A percentile compares a stretch with the other conserved stretches of the same genome.
phyloP scores from a whole-genome alignment of 2,329 filamentous ascomycete species.

The Lecanicillium sp. region DNA sequence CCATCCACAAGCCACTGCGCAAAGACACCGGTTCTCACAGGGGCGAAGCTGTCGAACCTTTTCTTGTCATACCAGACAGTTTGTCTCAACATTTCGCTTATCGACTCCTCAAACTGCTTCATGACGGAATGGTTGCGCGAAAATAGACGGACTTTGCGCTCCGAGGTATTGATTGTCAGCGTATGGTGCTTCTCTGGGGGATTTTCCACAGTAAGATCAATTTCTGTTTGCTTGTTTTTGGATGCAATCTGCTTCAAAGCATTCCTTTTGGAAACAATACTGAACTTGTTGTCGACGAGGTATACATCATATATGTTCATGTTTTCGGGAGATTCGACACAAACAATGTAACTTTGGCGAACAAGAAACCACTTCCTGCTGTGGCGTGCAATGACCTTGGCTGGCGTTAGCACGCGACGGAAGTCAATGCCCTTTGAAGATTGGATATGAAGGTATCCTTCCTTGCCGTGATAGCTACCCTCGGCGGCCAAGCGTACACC shows the following conservation, averaged over 20 bases:
- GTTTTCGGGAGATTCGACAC: conserved; percentile 95
- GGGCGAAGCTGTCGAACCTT: conserved; percentile 88
- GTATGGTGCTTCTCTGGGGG: conserved; percentile 62
- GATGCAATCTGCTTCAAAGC: conserved; percentile 44
- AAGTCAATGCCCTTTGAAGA: conserved; percentile 85
- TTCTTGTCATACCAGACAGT: conserved; percentile 79
- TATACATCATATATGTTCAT: conserved; percentile 99
- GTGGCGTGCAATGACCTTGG: conserved; percentile 72
- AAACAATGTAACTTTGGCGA: conserved; percentile 95
- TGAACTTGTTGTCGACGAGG: conserved; percentile 84
- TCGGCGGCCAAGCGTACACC: conserved; percentile 91
- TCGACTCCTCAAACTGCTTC: conserved; percentile 88
- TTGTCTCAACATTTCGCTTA: conserved; percentile 72
- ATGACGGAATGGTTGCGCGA: conserved; percentile 85
- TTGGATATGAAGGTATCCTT: conserved; percentile 87
- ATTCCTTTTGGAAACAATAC: conserved; percentile 65
- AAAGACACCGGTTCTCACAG: conserved; percentile 76
- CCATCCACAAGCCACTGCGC: conserved; percentile 96
- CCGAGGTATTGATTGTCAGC: conserved; percentile 80
- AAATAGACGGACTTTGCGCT: conserved; percentile 84
- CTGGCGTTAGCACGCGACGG: conserved; percentile 68
- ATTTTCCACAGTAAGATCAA: conserved; percentile 31
- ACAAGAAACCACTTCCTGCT: conserved; percentile 96
- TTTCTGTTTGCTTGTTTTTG: conserved; percentile 49
- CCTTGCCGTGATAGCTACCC: conserved; percentile 95